Percentiles rank a stretch among this genome's conserved stretches.
phyloP scores from a whole-genome alignment of 176 grass and related monocot genomes.

The Oryza officinalis region DNA sequence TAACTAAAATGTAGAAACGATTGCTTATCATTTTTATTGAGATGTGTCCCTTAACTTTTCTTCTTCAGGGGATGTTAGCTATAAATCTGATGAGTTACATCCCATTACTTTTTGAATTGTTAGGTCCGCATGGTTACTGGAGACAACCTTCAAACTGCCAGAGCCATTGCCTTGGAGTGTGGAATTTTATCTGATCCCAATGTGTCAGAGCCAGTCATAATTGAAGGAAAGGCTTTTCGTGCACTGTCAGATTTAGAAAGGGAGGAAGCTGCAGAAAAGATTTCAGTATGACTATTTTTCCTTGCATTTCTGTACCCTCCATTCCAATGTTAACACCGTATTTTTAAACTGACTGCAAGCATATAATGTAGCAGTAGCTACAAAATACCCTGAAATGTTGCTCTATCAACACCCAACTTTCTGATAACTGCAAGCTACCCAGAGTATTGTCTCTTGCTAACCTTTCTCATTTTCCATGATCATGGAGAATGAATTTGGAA shows the following conservation, averaged over 20 bases:
- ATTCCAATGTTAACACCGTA: neutral
- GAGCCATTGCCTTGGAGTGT: constrained; percentile 93
- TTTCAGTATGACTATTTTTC: constrained; percentile 62
- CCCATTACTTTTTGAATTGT: constrained; percentile 23
- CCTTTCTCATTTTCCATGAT: too few relatives aligned
- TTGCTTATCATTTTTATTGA: neutral
- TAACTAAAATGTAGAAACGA: neutral
- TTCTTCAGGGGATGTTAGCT: neutral
- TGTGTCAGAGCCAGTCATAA: constrained; percentile 62
- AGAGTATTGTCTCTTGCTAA: too few relatives aligned
- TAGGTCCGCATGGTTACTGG: constrained; percentile 98
- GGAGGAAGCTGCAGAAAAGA: constrained; percentile 68
- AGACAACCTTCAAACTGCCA: constrained; percentile 92
- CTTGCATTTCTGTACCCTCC: constrained; percentile 10
- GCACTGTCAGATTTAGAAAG: constrained; percentile 59
- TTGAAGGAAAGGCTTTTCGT: constrained; percentile 81
- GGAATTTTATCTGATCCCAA: constrained; percentile 86
- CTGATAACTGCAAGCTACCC: too few relatives aligned
- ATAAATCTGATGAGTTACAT: neutral
- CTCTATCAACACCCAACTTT: neutral
- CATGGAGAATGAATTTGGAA: too few relatives aligned
- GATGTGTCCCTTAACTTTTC: neutral
- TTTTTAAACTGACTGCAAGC: neutral
- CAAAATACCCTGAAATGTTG: neutral
- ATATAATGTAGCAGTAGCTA: neutral